Base-by-base conservation (phyloP, 129 eudicot species). In the Tagetes patula region DNA sequence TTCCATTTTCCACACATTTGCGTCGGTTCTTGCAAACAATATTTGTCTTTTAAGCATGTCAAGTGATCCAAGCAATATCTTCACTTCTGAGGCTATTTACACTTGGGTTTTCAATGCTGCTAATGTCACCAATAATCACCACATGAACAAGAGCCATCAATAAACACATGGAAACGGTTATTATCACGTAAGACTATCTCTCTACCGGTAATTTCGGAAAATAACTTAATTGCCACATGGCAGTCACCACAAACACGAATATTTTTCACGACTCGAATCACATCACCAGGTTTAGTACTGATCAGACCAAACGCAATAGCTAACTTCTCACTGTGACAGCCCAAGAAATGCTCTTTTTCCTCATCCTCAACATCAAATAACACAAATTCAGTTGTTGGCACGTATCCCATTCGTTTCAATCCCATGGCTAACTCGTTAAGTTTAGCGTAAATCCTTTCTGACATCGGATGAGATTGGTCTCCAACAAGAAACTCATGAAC, bases 401-500 rank as follows among this genome's bases (percentile, higher is more conserved):
- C 73, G 43, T 89, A 87, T 20, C 96, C 97, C 48, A 77, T 80
- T 81, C 76, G 88, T 72, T 86, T 85, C 54, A 80, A 47, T 68
- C 75, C 79, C 56, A 68, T 82, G 3, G 58, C 66, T 67, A 92
- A 30, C 74, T 92, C 97, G 55, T 69, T 58, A 14, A 92, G 92
- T 79, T 92, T 87, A 30, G 48, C 77, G 43, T 92, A 89, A 56
- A 92, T 92, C 63, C 63, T 71, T 46, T 75, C 88, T 5, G 91
- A 87, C 85, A 86, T 64, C 0, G 96, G 91, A 82, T 89, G 97
- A 37, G 87, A 85, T 13, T 81, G 83, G 59, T 92, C 97, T 70
- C 97, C 97, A 64, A 89, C 97, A 31, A 85, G 85, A 53, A 92
- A 89, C 78, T 92, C 96, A 13, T 92, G 96, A 70, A 89, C 94